Evolutionary conservation across 2,329 filamentous ascomycete genomes (phyloP), one percentile per base, ranked within the genome.

Genomic region (Clonostachys solani): DNA sequence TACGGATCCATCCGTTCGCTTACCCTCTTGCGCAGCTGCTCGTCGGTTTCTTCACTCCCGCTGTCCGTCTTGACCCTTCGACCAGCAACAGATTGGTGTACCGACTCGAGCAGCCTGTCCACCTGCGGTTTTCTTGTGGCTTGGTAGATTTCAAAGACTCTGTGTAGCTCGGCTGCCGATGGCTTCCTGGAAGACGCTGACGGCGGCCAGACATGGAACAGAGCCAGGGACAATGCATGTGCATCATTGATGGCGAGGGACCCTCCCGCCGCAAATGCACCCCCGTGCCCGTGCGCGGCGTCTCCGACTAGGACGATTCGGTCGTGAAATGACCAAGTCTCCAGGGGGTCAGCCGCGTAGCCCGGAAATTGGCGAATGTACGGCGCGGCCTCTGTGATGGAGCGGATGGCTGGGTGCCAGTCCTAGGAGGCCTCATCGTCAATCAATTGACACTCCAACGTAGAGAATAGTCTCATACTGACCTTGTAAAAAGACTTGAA

Each of bases 321-420:
- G 15, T 55, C 54, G 5, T 58, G 61, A 15, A 75, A 60, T 0
- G 70, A 60, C 72, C 72, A 75, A 0, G 63, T 67, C 3, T 66
- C 57, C 2, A 75, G 59, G 7, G 60, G 58, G 5, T 65, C 55
- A 1, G 66, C 71, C 0, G 70, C 65, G 7, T 64, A 62, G 50
- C 75, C 75, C 5, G 72, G 69, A 43, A 69, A 74, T 0, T 72
- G 47, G 15, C 61, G 60, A 2, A 66, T 66, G 43, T 65, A 60
- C 0, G 72, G 73, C 5, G 65, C 65, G 4, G 64, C 63, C 7
- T 71, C 62, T 4, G 71, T 60, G 9, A 76, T 60, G 5, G 64
- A 62, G 29, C 62, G 61, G 15, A 69, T 58, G 1, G 65, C 57
- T 0, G 70, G 68, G 41, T 68, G 68, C 72, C 72, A 75, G 53